Evolutionary conservation across 106 monocot species (phyloP), one percentile per base, ranked within the genome.

Genomic region (Phalaenopsis equestris): DNA sequence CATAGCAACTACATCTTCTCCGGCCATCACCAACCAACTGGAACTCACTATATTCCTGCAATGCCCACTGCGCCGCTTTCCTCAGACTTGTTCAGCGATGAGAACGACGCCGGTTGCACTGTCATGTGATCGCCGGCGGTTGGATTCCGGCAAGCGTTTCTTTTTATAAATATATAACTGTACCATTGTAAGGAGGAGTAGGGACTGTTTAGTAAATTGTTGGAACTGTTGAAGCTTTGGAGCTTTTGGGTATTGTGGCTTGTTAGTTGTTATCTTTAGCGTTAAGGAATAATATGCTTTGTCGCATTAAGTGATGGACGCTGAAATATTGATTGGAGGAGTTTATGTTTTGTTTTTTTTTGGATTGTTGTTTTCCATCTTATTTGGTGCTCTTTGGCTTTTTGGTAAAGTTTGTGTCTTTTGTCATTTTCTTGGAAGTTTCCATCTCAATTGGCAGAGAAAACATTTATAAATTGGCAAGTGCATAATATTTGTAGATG

Each of bases 1-100:
- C 81, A 81, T 49, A 81, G 58, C 55, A 55, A 55, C 76, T 82
- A 67, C 43, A 5, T 67, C 18, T 82, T 47, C 37, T 76, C 82
- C 76, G 48, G 47, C 30, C 47, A 65, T 47, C 45, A 80, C 0
- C 72, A 48, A 8, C 8, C 41, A 18, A 46, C 55, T 0, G 80
- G 74, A n/a, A 73, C 80, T 3, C 78, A 75, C 65, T 84, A 87
- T 77, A 46, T 76, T 12, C 80, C 57, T 23, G 37, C 83, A 55
- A 19, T 65, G 19, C 42, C 75, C 19, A n/a, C 77, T 68, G 17
- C 76, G 42, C 57, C 76, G 56, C 78, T 49, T 5, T 61, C 80
- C 42, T 83, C 75, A 5, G 81, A 73, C 30, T 52, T 81, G 42
- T 84, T 87, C 56, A 84, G 80, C 56, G 84, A 87, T 17, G 87